Base-by-base conservation (phyloP, 805 yeast species). In the Suhomyces tanzawaensis region DNA sequence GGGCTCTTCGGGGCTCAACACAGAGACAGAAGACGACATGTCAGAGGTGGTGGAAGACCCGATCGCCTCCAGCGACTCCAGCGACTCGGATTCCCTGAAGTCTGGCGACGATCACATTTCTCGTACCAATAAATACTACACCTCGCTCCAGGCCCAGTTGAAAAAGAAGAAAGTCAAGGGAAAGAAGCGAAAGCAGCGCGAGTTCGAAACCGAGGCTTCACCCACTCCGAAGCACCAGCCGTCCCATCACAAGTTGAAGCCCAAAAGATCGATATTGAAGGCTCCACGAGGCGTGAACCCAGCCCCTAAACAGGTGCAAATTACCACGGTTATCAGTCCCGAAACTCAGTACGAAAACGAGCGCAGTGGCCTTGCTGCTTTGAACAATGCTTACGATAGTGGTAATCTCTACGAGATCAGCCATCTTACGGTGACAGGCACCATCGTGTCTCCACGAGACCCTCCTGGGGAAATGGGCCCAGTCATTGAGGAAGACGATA, bases 141-240 rank as follows among this genome's bases (percentile, higher is more conserved):
- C 36, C 6, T 26, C 52, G 15, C 43, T 56, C 13, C 47, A 41
- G 13, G 30, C 38, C 14, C 44, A 46, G 19, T 37, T 45, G 19
- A 45, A 44, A 31, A 21, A 42, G 29, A 48, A 48, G 40, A 49
- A 44, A 41, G 30, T 22, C 25, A 31, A 29, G 16, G 16, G 24
- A 31, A 42, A 36, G 32, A 30, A 29, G 1, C 34, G 15, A 14
- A 2, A 29, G 16, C 3, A 12, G 8, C 19, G 8, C 19, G 19
- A 12, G 3, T 41, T 33, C 21, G 35, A 19, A n/a, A 19, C 41
- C n/a, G 53, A 41, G 4, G 17, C 26, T 9, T 58, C 68, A 6
- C 71, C 71, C 1, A 58, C 63, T 0, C 71, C 68, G 1, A 67
- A 66, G 36, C 71, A 66, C 40, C 57, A 59, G 39, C 74, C 74